These are phyloP conservation scores for Breynia disticha DNA, from an alignment of 441 rosid genomes.

Conservation along the genomic window DNA sequence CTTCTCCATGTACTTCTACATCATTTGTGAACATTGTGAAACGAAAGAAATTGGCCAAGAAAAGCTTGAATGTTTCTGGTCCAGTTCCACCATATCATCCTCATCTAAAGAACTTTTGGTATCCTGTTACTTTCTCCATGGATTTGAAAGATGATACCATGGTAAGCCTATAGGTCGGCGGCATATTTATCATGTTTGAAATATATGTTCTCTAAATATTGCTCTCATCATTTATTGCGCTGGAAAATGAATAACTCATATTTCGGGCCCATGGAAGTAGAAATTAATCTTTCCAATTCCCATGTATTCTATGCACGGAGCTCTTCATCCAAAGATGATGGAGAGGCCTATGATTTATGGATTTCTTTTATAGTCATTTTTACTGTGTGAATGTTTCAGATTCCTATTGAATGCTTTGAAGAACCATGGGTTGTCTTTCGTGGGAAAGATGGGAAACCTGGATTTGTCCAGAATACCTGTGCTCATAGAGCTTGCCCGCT, in stretches of 20 bases:
- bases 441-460: constrained; percentile 84
- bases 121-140: constrained; percentile 72
- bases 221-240: no score
- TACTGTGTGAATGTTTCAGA: constrained; percentile 26
- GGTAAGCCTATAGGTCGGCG: constrained; percentile 33
- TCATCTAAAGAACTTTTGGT: constrained; percentile 81
- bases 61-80: constrained; percentile 78
- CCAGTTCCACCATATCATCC: constrained; percentile 74
- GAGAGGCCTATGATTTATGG: neutral
- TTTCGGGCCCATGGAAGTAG: no score
- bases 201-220: neutral
- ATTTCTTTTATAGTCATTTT: constrained; percentile 2
- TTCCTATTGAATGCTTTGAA: constrained; percentile 92
- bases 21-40: constrained; percentile 23
- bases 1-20: constrained; percentile 39
- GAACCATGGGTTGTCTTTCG: constrained; percentile 91
- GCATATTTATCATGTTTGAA: neutral
- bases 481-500: constrained; percentile 98
- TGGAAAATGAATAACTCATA: no score
- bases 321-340: neutral
- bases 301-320: neutral
- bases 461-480: constrained; percentile 86
- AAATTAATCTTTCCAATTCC: no score
- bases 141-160: constrained; percentile 82
- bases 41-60: constrained; percentile 39